Evolutionary conservation across 768 basidiomycete genomes (phyloP).

Genomic region (Boletus sp.): DNA sequence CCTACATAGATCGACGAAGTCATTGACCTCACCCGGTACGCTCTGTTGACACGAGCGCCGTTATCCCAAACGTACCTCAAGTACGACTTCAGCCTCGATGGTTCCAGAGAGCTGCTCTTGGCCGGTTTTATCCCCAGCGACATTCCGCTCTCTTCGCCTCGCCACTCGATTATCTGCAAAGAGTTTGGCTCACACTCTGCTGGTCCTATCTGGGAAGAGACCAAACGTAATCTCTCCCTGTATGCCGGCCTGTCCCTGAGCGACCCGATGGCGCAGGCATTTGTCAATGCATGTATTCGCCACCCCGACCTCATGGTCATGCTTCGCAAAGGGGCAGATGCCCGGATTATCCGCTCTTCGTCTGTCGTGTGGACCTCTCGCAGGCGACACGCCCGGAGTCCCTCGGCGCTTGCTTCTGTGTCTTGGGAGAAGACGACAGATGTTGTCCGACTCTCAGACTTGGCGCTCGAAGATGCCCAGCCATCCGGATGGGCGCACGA

Average conservation of each 20-base stretch:
- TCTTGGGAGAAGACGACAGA: slow-evolving; percentile 25
- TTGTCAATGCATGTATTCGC: slow-evolving; percentile 31
- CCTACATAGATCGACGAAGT: slow-evolving; percentile 27
- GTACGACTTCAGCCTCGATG: slow-evolving; percentile 22
- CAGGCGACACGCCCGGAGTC: slow-evolving; percentile 25
- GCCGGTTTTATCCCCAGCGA: slow-evolving; percentile 30
- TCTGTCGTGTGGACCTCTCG: slow-evolving; percentile 28
- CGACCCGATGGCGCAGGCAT: slow-evolving; percentile 27
- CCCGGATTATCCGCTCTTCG: slow-evolving; percentile 25
- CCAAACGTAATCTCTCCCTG: slow-evolving; percentile 22
- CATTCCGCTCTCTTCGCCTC: slow-evolving; percentile 22
- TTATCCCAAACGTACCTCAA: slow-evolving; percentile 19
- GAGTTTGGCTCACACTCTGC: slow-evolving; percentile 5
- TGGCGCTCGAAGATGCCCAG: slow-evolving; percentile 23
- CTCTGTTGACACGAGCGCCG: slow-evolving; percentile 15
- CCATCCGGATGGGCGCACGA: slow-evolving; percentile 15
- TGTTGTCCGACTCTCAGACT: slow-evolving; percentile 17
- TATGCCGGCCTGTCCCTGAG: slow-evolving; percentile 27
- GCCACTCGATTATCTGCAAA: slow-evolving; percentile 21
- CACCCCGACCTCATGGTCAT: slow-evolving; percentile 32
- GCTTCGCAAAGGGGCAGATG: slow-evolving; percentile 28
- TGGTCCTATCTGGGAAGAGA: slow-evolving; percentile 28
- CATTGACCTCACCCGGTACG: slow-evolving; percentile 30
- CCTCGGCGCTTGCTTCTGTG: slow-evolving; percentile 20
- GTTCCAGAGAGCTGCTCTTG: slow-evolving; percentile 26